These are phyloP conservation scores for Escallonia rubra DNA, from an alignment of 129 eudicot genomes.

Conservation along the genomic window DNA sequence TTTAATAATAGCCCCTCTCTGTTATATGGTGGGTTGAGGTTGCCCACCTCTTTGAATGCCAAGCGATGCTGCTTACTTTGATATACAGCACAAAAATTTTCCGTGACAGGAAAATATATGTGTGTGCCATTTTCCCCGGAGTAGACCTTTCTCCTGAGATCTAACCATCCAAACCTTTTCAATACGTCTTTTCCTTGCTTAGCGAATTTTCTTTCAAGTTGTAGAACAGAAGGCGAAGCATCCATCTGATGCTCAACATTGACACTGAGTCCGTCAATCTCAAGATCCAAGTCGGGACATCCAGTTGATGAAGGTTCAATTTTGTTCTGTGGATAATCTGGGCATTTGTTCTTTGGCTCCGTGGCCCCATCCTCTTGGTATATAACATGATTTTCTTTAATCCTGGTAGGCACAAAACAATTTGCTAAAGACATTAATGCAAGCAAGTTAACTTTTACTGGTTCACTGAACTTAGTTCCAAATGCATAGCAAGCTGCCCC, in stretches of 20 bases:
- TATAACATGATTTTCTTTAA: slow-evolving; percentile 9
- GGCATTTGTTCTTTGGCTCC: slow-evolving; percentile 11
- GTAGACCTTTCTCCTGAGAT: slow-evolving; percentile 72
- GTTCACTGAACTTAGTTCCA: slow-evolving; percentile 96
- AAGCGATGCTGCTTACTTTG: slow-evolving; percentile 21
- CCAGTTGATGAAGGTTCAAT: slow-evolving; percentile 24
- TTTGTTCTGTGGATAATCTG: slow-evolving; percentile 5
- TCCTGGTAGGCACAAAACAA: slow-evolving; percentile 2
- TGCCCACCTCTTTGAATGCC: slow-evolving; percentile 11
- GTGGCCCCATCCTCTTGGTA: slow-evolving; percentile 2
- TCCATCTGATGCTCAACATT: slow-evolving; percentile 21
- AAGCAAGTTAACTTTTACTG: slow-evolving; percentile 59
- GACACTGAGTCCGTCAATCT: slow-evolving; percentile 9
- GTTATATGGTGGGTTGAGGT: slow-evolving; percentile 15
- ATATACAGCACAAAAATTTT: slow-evolving; percentile 45
- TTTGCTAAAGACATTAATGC: slow-evolving; percentile 36
- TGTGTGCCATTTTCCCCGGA: slow-evolving; percentile 50
- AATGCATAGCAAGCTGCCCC: slow-evolving; percentile 98
- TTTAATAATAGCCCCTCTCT: slow-evolving; percentile 7
- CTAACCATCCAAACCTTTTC: slow-evolving; percentile 90
- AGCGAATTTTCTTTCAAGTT: slow-evolving; percentile 60
- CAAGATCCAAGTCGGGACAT: slow-evolving; percentile 18
- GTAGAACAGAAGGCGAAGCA: slow-evolving; percentile 52
- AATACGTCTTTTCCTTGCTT: slow-evolving; percentile 73
- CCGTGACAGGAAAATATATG: slow-evolving; percentile 75